Evolutionary conservation across 805 yeast species (phyloP).

Genomic region (Pichia occidentalis): DNA sequence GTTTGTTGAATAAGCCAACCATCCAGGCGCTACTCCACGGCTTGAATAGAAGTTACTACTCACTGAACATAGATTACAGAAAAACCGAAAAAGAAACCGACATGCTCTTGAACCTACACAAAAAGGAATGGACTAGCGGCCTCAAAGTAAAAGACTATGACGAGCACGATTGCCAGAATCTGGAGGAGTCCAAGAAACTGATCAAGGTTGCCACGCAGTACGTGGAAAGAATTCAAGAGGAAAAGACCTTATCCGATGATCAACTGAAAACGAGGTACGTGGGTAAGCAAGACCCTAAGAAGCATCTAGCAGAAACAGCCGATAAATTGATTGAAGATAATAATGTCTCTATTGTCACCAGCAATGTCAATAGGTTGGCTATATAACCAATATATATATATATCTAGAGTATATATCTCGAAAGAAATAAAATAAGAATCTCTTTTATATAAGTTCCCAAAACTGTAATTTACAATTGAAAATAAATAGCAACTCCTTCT

Average conservation of each 20-base stretch:
- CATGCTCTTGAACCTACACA: constrained; percentile 90
- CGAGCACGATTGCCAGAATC: constrained; percentile 68
- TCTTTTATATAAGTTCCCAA: constrained; percentile 39
- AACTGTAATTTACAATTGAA: constrained; percentile 60
- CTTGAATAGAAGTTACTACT: constrained; percentile 91
- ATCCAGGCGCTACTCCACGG: constrained; percentile 97
- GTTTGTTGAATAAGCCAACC: constrained; percentile 90
- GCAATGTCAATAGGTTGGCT: constrained; percentile 85
- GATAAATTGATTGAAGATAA: constrained; percentile 83
- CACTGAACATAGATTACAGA: constrained; percentile 88
- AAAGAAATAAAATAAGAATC: too few species aligned
- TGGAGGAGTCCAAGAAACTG: constrained; percentile 67
- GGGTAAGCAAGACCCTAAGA: constrained; percentile 98
- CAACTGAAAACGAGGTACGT: constrained; percentile 93
- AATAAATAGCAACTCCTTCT: constrained; percentile 54
- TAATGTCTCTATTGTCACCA: constrained; percentile 77
- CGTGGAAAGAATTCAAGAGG: constrained; percentile 86
- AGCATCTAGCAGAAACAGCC: constrained; percentile 87
- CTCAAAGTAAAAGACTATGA: constrained; percentile 70
- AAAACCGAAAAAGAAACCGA: constrained; percentile 89
- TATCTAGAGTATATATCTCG: too few species aligned
- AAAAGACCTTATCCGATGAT: constrained; percentile 78
- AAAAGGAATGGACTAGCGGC: constrained; percentile 94
- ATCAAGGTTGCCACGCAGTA: constrained; percentile 87
- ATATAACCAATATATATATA: constrained; percentile 43